These are phyloP conservation scores for Cytospora mali DNA, from an alignment of 2,329 filamentous ascomycete genomes.

Conservation along the genomic window DNA sequence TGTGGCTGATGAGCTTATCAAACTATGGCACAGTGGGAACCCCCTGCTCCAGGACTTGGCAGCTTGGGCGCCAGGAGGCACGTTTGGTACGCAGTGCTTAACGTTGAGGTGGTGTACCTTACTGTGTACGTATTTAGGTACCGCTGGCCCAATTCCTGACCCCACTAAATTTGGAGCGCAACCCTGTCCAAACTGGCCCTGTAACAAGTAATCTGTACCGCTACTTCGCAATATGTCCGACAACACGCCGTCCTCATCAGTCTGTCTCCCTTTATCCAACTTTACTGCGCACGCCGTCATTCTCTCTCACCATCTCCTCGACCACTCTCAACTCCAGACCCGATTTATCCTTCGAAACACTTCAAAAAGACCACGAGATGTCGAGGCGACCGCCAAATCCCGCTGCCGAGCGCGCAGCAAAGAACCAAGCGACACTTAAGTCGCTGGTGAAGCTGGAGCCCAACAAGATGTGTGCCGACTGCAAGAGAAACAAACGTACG, in stretches of 20 bases:
- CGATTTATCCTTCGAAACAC: slow-evolving; percentile 8
- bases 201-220: neutral
- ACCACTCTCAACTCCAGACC: neutral
- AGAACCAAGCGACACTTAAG: slow-evolving; percentile 94
- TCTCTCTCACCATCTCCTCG: neutral
- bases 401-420: slow-evolving; percentile 82
- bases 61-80: neutral
- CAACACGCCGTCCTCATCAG: neutral
- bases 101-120: neutral
- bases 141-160: neutral
- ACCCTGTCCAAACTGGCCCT: neutral
- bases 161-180: neutral
- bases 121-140: too few species aligned
- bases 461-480: slow-evolving; percentile 97
- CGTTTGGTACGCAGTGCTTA: neutral
- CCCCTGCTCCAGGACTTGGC: neutral
- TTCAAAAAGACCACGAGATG: slow-evolving; percentile 53
- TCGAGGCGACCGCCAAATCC: slow-evolving; percentile 78
- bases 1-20: neutral
- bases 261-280: neutral
- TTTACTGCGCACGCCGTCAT: neutral
- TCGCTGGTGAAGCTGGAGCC: slow-evolving; percentile 89
- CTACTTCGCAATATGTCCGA: neutral
- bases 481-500: slow-evolving; percentile 97
- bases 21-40: neutral